Percentiles rank a stretch among this genome's conserved stretches.
phyloP scores from a whole-genome alignment of 352 stramenopile genomes.

The Phytophthora sojae region DNA sequence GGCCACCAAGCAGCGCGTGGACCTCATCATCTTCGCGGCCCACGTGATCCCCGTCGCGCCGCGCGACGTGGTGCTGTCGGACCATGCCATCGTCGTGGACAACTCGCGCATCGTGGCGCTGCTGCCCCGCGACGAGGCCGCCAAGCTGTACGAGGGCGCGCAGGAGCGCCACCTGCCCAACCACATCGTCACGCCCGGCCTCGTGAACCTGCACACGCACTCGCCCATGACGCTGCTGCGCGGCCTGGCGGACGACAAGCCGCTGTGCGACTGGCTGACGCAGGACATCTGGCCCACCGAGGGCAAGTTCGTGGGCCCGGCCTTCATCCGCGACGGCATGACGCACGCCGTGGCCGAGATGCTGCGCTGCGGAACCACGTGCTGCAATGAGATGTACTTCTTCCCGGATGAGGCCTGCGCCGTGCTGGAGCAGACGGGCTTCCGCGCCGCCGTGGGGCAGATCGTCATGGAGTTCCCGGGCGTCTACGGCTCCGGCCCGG shows the following conservation, averaged over 20 bases:
- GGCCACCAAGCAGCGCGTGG: conserved; percentile 43
- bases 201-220: conserved; percentile 91
- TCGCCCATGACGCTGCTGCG: conserved; percentile 87
- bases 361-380: conserved; percentile 89
- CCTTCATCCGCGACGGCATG: conserved; percentile 81
- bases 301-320: conserved; percentile 70
- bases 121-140: conserved; percentile 63
- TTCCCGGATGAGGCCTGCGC: conserved; percentile 66
- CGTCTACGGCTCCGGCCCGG: conserved; percentile 58
- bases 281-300: conserved; percentile 91
- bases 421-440: conserved; percentile 68
- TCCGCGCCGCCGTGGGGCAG: conserved; percentile 75
- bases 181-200: conserved; percentile 85
- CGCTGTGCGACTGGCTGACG: conserved; percentile 81
- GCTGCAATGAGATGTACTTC: conserved; percentile 94
- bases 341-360: conserved; percentile 88
- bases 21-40: conserved; percentile 80
- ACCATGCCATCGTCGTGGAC: conserved; percentile 81
- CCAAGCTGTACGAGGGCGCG: conserved; percentile 53
- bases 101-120: conserved; percentile 80
- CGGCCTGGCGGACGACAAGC: conserved; percentile 89
- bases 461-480: conserved; percentile 83
- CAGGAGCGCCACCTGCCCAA: conserved; percentile 55
- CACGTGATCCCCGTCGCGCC: conserved; percentile 88
- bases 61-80: conserved; percentile 66